A percentile compares a stretch with the other conserved stretches of the same genome.
Evolutionary conservation across 768 basidiomycete species (phyloP).

Genomic region (Candolleomyces efflorescens): DNA sequence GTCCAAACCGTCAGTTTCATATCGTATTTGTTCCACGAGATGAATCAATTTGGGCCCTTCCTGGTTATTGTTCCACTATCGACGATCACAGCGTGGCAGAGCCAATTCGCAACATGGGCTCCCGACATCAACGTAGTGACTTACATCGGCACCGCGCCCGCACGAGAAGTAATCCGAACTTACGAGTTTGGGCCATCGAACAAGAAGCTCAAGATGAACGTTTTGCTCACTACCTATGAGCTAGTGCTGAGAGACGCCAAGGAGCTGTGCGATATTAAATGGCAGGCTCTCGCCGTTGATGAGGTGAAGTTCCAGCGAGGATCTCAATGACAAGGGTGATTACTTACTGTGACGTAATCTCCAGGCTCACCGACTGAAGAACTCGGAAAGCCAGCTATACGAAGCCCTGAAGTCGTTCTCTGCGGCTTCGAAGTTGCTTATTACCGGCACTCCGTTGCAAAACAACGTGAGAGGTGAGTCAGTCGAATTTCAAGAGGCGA

Average conservation of each 20-base stretch:
- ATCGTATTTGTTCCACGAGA: slow-evolving; percentile 89
- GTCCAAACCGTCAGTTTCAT: slow-evolving; percentile 96
- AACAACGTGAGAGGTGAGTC: slow-evolving; percentile 94
- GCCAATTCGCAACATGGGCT: slow-evolving; percentile 91
- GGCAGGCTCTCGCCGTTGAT: slow-evolving; percentile 95
- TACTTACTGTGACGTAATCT: slow-evolving; percentile 9
- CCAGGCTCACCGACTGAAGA: slow-evolving; percentile 95
- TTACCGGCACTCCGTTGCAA: slow-evolving; percentile 97
- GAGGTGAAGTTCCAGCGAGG: slow-evolving; percentile 54
- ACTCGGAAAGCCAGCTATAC: slow-evolving; percentile 95
- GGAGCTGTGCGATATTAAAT: slow-evolving; percentile 90
- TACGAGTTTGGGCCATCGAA: slow-evolving; percentile 88
- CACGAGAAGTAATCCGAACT: slow-evolving; percentile 87
- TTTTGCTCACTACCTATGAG: slow-evolving; percentile 95
- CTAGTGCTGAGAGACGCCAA: slow-evolving; percentile 85
- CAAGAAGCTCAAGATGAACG: slow-evolving; percentile 95
- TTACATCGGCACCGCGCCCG: slow-evolving; percentile 86
- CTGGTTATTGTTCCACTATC: slow-evolving; percentile 97
- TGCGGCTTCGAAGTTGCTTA: slow-evolving; percentile 89
- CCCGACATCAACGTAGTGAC: slow-evolving; percentile 96
- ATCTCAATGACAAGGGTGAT: not conserved
- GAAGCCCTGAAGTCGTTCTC: slow-evolving; percentile 89
- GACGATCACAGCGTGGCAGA: slow-evolving; percentile 98
- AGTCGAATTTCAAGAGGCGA: slow-evolving; percentile 8
- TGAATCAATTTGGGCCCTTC: slow-evolving; percentile 94